Conservation (phyloP, 2,329 filamentous ascomycete species). For the Dichotomopilus funicola region DNA sequence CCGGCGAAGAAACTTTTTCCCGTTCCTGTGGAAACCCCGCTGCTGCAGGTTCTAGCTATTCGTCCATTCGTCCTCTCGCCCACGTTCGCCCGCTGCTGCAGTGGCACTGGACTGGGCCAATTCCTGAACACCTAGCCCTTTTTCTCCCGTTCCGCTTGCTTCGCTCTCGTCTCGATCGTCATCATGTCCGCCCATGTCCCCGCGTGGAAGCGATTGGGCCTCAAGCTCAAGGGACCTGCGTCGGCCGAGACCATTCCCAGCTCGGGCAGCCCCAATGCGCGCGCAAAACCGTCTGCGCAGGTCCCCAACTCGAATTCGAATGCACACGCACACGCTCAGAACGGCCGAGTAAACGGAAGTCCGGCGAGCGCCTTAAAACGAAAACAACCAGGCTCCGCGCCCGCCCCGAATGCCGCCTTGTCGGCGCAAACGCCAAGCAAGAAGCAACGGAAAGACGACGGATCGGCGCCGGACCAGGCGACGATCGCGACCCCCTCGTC, state of each 20-base stretch:
- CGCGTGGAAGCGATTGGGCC: constrained; percentile 57
- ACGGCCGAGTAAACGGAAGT: constrained; percentile 17
- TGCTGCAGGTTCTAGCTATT: constrained; percentile 9
- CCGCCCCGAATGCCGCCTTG: constrained; percentile 29
- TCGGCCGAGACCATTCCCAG: constrained; percentile 29
- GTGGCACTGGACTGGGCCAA: neutral
- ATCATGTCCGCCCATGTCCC: constrained; percentile 43
- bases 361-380: constrained; percentile 39
- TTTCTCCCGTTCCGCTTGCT: neutral
- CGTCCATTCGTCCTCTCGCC: constrained; percentile 2
- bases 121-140: neutral
- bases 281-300: constrained; percentile 15
- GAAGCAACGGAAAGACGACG: constrained; percentile 26
- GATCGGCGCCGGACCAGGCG: constrained; percentile 17
- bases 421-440: constrained; percentile 30
- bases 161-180: constrained; percentile 29
- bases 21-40: constrained; percentile 13
- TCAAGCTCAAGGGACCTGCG: constrained; percentile 49
- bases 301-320: constrained; percentile 16
- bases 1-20: constrained; percentile 9
- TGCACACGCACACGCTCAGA: constrained; percentile 5
- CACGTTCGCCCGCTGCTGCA: too few relatives aligned
- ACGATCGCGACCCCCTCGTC: constrained; percentile 14
- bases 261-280: constrained; percentile 18
- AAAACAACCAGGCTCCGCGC: constrained; percentile 34